These are phyloP conservation scores for Volvox reticuliferus DNA, from an alignment of 139 green algal species.

Conservation along the genomic window DNA sequence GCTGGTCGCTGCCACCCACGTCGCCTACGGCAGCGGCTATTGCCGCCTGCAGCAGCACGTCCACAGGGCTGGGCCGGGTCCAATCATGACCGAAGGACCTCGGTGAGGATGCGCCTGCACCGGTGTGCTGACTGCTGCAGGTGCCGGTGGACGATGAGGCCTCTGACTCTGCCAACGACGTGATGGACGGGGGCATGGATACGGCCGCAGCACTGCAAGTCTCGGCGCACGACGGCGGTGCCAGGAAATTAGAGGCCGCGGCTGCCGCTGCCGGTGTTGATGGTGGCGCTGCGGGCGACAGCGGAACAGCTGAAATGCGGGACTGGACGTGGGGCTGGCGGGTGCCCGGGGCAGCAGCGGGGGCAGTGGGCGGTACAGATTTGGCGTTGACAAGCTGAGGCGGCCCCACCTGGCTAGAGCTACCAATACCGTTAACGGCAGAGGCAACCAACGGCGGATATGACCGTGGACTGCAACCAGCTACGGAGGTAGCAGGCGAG, in stretches of 20 bases:
- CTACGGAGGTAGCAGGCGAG: not conserved
- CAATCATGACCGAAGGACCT: slow-evolving; percentile 34
- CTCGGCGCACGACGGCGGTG: not conserved
- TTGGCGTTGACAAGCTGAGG: too few relatives aligned
- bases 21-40: not conserved
- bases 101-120: not conserved
- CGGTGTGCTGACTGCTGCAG: not conserved
- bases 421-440: not conserved
- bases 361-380: too few relatives aligned
- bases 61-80: slow-evolving; percentile 26
- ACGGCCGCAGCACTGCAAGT: not conserved
- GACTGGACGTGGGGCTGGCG: too few relatives aligned
- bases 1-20: not conserved
- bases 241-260: not conserved
- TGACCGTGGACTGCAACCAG: slow-evolving; percentile 6
- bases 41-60: slow-evolving; percentile 32
- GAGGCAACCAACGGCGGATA: slow-evolving; percentile 19
- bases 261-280: not conserved
- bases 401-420: not conserved
- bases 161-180: slow-evolving; percentile 8
- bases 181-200: not conserved
- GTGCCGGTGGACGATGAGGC: not conserved
- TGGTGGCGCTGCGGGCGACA: not conserved
- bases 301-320: not conserved
- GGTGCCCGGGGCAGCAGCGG: not conserved